Base-by-base conservation (phyloP, 495 filamentous ascomycete species). In the Xylaria bambusicola region DNA sequence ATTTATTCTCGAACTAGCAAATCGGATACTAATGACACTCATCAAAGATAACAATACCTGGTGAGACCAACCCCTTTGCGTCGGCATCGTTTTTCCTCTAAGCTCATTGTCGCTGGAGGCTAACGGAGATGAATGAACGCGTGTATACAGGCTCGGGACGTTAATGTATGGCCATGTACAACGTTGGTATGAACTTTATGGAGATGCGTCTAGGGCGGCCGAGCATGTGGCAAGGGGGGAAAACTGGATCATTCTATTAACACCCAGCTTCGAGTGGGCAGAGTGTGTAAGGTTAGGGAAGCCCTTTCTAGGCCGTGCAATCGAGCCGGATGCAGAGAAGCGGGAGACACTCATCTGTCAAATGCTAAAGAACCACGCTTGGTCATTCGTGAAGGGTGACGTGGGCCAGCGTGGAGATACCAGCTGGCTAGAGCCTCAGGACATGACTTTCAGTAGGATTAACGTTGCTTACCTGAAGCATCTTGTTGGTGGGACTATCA, bases 131-230 rank as follows among this genome's bases (percentile, higher is more conserved):
- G 36, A 10, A 6, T 7, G 29, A 33, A 33, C n/a, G n/a, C n/a
- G n/a, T n/a, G n/a, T n/a, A n/a, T n/a, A 40, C 1, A 53, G 51
- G 51, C 35, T 53, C 15, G 38, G 35, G 51, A 53, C 35, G 35
- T 1, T 53, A 38, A 6, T 53, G 21, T 42, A 27, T 12, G 51
- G 51, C 35, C 51, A 35, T 15, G 17, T 53, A 0, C 24, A 40
- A 3, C 33, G 24, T 15, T 41, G 35, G 35, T 26, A 53, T 7
- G 33, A 53, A 23, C 24, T 40, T 7, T 40, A 21, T 6, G 35
- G 35, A 23, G 21, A 42, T 21, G 3, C n/a, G 21, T 1, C 20
- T 1, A 27, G 15, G 0, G 21, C 1, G 24, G 3, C 9, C 9
- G 8, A 17, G 4, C 20, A 40, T 2, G 15, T 17, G 35, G 0